Evolutionary conservation across 2,329 filamentous ascomycete genomes (phyloP), one percentile per base, ranked within the genome.

Genomic region (Fusarium marasasianum): DNA sequence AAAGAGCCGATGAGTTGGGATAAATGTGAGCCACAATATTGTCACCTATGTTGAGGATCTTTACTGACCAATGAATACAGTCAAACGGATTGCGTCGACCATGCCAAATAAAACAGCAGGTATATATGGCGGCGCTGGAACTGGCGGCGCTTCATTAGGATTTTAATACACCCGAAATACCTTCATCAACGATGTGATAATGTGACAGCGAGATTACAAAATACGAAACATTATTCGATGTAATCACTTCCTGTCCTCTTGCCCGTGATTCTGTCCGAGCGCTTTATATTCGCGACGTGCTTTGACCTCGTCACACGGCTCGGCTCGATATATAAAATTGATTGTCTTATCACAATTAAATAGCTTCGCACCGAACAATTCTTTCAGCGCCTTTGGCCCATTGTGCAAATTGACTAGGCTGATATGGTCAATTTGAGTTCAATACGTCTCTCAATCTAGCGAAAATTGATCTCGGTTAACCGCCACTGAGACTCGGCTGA

Each of bases 1-100:
- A 73, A 73, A n/a, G 72, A 77, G 18, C 64, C 75, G 3, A 53
- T 77, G 51, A 73, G 65, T 9, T 79, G 79, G 79, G 61, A 75
- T 9, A 74, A 77, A 12, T 75, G 80, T 80, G 63, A 50, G 75
- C 41, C 15, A 24, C 17, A 38, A 50, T 13, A 29, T 29, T 51
- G 33, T 13, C n/a, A 9, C 4, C 35, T 1, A 43, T 31, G 18
- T 7, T 13, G 6, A 15, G 14, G 9, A 17, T 48, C 7, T 41
- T n/a, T 11, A 17, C 65, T 73, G 17, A 75, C 24, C 8, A 47
- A 26, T 54, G 12, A 1, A 15, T 20, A 5, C n/a, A 75, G 73
- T 73, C 15, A 75, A 75, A n/a, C 54, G 57, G 6, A 64, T 60
- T 38, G 59, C 66, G 3, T 48, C 43, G 8, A 35, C 29, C 9